Conservation (phyloP, 1,284 basidiomycete species). For the Phenoliferia sp. region DNA sequence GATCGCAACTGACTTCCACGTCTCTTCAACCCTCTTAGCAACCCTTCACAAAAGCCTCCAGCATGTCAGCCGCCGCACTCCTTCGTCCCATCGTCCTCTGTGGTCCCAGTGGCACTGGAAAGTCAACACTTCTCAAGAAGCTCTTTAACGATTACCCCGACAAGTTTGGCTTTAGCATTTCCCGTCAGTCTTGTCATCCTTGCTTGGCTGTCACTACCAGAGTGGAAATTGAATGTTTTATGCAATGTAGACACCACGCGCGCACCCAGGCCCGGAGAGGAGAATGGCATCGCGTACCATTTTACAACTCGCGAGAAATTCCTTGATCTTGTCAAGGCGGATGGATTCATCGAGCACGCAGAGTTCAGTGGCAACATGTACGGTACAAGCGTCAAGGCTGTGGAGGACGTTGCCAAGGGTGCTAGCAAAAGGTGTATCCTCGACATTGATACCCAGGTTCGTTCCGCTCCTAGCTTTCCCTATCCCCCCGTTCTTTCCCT, state of each 20-base stretch:
- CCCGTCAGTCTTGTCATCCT: conserved; percentile 58
- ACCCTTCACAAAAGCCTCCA: too few species aligned
- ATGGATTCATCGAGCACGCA: conserved; percentile 58
- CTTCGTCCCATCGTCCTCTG: conserved; percentile 31
- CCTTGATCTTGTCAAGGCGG: conserved; percentile 45
- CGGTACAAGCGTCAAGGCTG: conserved; percentile 76
- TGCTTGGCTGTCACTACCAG: too few species aligned
- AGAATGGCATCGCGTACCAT: conserved; percentile 61
- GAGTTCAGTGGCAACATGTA: conserved; percentile 89
- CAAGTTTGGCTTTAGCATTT: conserved; percentile 89
- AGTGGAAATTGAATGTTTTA: not conserved
- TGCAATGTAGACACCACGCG: conserved; percentile 77
- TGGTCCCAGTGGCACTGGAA: conserved; percentile 69
- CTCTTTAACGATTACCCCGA: conserved; percentile 79
- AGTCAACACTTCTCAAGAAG: conserved; percentile 81
- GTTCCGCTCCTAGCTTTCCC: conserved; percentile 33
- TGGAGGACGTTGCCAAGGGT: conserved; percentile 48
- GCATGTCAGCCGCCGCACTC: not conserved
- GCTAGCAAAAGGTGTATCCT: conserved; percentile 72
- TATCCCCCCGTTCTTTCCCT: conserved; percentile 5
- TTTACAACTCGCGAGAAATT: conserved; percentile 53
- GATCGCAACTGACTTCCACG: too few species aligned
- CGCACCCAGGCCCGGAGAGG: conserved; percentile 73
- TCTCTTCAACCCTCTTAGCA: too few species aligned
- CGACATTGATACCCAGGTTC: conserved; percentile 92